Conservation (phyloP, 2,329 filamentous ascomycete genomes). For the Xylariales sp. region DNA sequence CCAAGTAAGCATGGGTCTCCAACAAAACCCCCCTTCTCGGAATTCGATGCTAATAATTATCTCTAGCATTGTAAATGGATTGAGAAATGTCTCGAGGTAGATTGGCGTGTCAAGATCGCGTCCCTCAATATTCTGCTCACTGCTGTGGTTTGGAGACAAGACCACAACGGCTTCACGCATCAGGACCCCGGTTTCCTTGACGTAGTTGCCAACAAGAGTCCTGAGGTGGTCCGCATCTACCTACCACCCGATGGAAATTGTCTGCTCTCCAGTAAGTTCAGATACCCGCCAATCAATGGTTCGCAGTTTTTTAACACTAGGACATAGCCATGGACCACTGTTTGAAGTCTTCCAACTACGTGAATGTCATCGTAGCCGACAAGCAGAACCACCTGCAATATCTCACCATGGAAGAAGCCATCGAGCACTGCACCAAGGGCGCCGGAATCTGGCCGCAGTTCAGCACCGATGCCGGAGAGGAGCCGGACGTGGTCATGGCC, state of each 20-base stretch:
- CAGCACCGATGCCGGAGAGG: conserved; percentile 61
- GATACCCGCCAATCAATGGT: no score
- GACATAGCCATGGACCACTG: conserved; percentile 65
- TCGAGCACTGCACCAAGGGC: conserved; percentile 74
- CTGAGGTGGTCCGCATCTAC: conserved; percentile 76
- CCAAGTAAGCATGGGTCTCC: conserved; percentile 39
- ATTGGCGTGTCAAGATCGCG: conserved; percentile 69
- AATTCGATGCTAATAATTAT: conserved; percentile 10
- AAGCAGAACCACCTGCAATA: conserved; percentile 77
- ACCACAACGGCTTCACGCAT: conserved; percentile 81
- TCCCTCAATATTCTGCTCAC: conserved; percentile 79
- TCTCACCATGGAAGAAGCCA: conserved; percentile 67
- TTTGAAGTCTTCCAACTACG: conserved; percentile 68
- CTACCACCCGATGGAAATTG: conserved; percentile 77
- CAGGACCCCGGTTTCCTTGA: conserved; percentile 79
- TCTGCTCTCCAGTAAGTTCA: conserved; percentile 49
- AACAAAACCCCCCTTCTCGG: not conserved
- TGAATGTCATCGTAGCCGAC: conserved; percentile 76
- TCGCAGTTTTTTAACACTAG: not conserved
- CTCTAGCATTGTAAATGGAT: conserved; percentile 81
- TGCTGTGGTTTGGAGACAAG: conserved; percentile 75
- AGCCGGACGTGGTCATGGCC: conserved; percentile 74
- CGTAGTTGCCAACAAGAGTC: conserved; percentile 74
- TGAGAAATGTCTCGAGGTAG: conserved; percentile 74
- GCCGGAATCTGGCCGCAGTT: conserved; percentile 76